Conservation (phyloP, 2,329 filamentous ascomycete species). For the Zasmidium cellare region DNA sequence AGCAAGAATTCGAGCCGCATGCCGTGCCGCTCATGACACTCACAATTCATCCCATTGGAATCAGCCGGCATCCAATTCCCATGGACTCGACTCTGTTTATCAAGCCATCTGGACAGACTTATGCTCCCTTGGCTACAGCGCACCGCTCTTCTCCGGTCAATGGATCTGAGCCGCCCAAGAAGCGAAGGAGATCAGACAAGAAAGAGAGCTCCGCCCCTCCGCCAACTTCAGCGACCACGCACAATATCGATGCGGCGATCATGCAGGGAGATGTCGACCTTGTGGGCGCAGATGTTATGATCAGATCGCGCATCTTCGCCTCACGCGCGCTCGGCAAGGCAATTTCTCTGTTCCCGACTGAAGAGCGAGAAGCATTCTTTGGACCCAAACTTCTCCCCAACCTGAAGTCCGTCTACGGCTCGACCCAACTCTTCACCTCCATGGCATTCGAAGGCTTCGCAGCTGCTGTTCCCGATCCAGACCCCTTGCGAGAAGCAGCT, state of each 20-base stretch:
- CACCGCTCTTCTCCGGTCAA: constrained; percentile 46
- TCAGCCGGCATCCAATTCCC: constrained; percentile 83
- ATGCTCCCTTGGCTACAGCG: constrained; percentile 54
- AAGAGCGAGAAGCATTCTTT: constrained; percentile 61
- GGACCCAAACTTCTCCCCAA: constrained; percentile 65
- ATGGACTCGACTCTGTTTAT: constrained; percentile 91
- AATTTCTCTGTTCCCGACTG: constrained; percentile 71
- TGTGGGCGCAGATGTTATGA: constrained; percentile 82
- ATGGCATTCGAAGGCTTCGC: constrained; percentile 89
- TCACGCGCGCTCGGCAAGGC: constrained; percentile 83
- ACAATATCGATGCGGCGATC: constrained; percentile 98
- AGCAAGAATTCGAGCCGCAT: constrained; percentile 71
- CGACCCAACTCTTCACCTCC: constrained; percentile 79
- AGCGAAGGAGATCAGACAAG: constrained; percentile 83
- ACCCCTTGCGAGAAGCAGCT: constrained; percentile 59
- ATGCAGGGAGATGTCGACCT: constrained; percentile 95
- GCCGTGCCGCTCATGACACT: constrained; percentile 80
- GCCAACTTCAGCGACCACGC: constrained; percentile 57
- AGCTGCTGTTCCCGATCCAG: constrained; percentile 48
- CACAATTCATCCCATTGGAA: constrained; percentile 86
- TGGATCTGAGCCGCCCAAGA: constrained; percentile 67
- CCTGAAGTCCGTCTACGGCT: constrained; percentile 73
- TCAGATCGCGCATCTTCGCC: constrained; percentile 85
- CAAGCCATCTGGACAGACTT: constrained; percentile 86
- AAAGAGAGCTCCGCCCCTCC: constrained; percentile 63